phyloP scores from a whole-genome alignment of 1,284 basidiomycete species.

The Phylloboletellus chloephorus region DNA sequence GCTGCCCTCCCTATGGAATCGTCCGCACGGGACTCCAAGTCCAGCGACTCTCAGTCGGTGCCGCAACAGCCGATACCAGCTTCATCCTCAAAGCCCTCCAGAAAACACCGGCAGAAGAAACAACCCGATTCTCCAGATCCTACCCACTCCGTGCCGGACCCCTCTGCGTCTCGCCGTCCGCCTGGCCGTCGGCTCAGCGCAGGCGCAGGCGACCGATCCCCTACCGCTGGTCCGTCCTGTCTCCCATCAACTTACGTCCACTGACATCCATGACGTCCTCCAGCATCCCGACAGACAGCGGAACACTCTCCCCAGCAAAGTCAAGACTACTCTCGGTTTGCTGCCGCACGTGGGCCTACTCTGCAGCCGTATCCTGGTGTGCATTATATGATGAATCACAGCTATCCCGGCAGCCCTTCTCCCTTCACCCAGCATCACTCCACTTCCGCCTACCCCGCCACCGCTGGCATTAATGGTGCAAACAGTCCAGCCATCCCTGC shows the following conservation, averaged over 20 bases:
- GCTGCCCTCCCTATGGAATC: conserved; percentile 29
- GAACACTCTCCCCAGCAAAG: conserved; percentile 31
- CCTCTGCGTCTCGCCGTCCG: conserved; percentile 21
- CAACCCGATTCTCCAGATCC: conserved; percentile 30
- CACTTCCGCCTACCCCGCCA: conserved; percentile 35
- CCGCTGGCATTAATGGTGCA: conserved; percentile 40
- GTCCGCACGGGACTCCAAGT: conserved; percentile 32
- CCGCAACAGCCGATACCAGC: conserved; percentile 41
- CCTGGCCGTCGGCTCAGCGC: conserved; percentile 28
- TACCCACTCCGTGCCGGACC: conserved; percentile 17
- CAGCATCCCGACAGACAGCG: conserved; percentile 36
- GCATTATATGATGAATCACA: conserved; percentile 57
- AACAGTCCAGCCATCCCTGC: conserved; percentile 40
- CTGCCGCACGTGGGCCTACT: conserved; percentile 39
- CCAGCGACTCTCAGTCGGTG: conserved; percentile 38
- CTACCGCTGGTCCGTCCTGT: conserved; percentile 16
- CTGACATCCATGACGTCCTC: conserved; percentile 16
- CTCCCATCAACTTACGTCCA: background rate
- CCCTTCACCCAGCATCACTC: conserved; percentile 48
- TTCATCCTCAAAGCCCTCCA: conserved; percentile 33
- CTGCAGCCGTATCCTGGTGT: conserved; percentile 50
- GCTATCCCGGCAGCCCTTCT: conserved; percentile 52
- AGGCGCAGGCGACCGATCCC: conserved; percentile 14
- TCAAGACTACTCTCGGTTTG: conserved; percentile 28
- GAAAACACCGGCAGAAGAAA: conserved; percentile 48